Evolutionary conservation across 257 asterid species (phyloP).

Genomic region (Thymus quinquecostatus): DNA sequence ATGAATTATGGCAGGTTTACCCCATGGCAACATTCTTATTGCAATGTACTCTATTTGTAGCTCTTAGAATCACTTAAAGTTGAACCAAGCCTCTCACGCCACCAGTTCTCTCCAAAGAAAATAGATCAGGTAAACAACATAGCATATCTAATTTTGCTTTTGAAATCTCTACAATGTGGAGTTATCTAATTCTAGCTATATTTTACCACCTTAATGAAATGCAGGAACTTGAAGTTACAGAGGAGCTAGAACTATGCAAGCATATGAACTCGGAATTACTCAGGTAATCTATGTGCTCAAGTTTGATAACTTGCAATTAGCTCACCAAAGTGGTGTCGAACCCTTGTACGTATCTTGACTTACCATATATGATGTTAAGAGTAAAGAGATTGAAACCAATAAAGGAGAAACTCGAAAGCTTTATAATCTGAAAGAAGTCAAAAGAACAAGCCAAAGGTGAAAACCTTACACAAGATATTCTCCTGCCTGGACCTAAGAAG

Average conservation of each 20-base stretch:
- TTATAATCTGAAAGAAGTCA: too few relatives aligned
- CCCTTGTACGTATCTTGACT: constrained; percentile 18
- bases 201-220: constrained; percentile 7
- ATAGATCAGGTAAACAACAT: constrained; percentile 41
- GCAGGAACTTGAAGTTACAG: constrained; percentile 48
- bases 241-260: constrained; percentile 49
- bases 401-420: too few relatives aligned
- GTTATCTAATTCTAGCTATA: constrained; percentile 18
- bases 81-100: constrained; percentile 32
- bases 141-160: constrained; percentile 4
- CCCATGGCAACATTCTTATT: constrained; percentile 27
- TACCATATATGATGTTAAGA: too few relatives aligned
- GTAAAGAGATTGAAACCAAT: too few relatives aligned
- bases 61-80: constrained; percentile 46
- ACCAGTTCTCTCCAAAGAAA: constrained; percentile 36
- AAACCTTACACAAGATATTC: too few relatives aligned
- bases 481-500: too few relatives aligned
- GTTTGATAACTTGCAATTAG: constrained; percentile 1
- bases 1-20: constrained; percentile 8
- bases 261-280: constrained; percentile 50
- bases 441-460: too few relatives aligned
- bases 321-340: constrained; percentile 18
- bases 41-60: constrained; percentile 36
- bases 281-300: constrained; percentile 40
- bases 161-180: constrained; percentile 3